A percentile compares a stretch with the other conserved stretches of the same genome.
These are phyloP conservation scores for Arthromyces matolae DNA, from an alignment of 768 basidiomycete species.

Conservation along the genomic window DNA sequence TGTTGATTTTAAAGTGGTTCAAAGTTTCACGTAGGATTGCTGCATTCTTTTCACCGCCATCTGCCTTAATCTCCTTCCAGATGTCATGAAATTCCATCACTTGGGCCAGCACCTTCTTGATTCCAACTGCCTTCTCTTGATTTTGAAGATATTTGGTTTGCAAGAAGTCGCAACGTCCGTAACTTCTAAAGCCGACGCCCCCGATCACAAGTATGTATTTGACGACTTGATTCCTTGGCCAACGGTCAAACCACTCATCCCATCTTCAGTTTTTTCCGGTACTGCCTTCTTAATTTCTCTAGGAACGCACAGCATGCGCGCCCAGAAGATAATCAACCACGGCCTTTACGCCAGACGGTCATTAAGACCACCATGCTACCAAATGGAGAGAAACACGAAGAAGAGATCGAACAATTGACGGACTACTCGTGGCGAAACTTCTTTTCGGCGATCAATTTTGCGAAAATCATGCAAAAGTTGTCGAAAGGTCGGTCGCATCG, in stretches of 20 bases:
- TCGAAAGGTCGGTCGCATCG: constrained; percentile 93
- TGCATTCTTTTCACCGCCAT: background rate
- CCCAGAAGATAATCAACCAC: constrained; percentile 64
- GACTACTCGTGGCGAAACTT: constrained; percentile 99
- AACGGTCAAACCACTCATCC: background rate
- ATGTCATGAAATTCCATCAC: constrained; percentile 98
- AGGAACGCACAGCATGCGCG: constrained; percentile 54
- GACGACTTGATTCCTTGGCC: background rate
- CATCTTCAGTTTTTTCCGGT: constrained; percentile 84
- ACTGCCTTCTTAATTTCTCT: constrained; percentile 78
- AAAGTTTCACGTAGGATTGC: constrained; percentile 86
- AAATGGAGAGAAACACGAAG: constrained; percentile 72
- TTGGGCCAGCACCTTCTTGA: constrained; percentile 93
- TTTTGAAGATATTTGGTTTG: constrained; percentile 97
- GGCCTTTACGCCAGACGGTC: constrained; percentile 56
- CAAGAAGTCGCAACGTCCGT: constrained; percentile 86
- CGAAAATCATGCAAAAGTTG: constrained; percentile 96
- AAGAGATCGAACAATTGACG: constrained; percentile 88
- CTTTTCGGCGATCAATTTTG: constrained; percentile 95
- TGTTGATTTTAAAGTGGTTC: constrained; percentile 95
- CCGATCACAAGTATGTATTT: constrained; percentile 67
- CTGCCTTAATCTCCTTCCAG: constrained; percentile 36
- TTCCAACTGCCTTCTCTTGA: constrained; percentile 88
- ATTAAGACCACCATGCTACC: constrained; percentile 56
- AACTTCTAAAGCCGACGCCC: constrained; percentile 83